A percentile compares a stretch with the other conserved stretches of the same genome.
phyloP scores from a whole-genome alignment of 371 early-diverging fungal genomes.

The Mucor racemosus region DNA sequence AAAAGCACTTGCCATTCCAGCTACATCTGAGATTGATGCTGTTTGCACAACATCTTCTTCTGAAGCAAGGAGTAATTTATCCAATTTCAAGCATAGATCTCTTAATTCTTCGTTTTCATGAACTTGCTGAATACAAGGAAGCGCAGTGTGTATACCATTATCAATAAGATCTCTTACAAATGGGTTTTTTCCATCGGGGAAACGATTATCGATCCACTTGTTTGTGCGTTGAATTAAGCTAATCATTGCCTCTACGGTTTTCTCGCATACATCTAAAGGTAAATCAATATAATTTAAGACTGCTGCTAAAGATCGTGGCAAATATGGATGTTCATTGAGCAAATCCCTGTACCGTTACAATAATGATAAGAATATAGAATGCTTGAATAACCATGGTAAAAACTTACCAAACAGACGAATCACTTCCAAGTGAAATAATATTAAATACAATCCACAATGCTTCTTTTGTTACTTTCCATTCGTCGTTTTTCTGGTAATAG shows the following conservation, averaged over 20 bases:
- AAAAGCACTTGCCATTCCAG: constrained; percentile 33
- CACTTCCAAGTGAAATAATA: constrained; percentile 48
- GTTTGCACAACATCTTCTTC: constrained; percentile 21
- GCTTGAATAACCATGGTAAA: background rate
- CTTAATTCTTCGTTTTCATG: background rate
- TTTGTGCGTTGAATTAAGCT: constrained; percentile 47
- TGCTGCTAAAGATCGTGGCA: constrained; percentile 17
- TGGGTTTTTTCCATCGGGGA: constrained; percentile 24
- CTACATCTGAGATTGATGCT: constrained; percentile 10
- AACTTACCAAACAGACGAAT: constrained; percentile 32
- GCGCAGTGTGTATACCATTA: background rate
- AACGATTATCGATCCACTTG: constrained; percentile 52
- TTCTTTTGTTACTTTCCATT: constrained; percentile 63
- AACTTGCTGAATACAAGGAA: constrained; percentile 10
- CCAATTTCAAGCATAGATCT: constrained; percentile 21
- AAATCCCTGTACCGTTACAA: constrained; percentile 20
- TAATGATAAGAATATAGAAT: background rate
- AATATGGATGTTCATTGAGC: constrained; percentile 19
- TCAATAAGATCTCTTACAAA: constrained; percentile 21
- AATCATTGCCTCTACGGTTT: constrained; percentile 29
- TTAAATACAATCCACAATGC: constrained; percentile 62
- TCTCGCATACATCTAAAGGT: constrained; percentile 28
- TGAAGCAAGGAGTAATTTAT: constrained; percentile 18
- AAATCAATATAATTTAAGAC: constrained; percentile 25
- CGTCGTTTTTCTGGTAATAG: constrained; percentile 32